Percentiles rank a stretch among this genome's conserved stretches.
Evolutionary conservation across 805 yeast genomes (phyloP).

Genomic region (Vanderwaltozyma yarrowii): DNA sequence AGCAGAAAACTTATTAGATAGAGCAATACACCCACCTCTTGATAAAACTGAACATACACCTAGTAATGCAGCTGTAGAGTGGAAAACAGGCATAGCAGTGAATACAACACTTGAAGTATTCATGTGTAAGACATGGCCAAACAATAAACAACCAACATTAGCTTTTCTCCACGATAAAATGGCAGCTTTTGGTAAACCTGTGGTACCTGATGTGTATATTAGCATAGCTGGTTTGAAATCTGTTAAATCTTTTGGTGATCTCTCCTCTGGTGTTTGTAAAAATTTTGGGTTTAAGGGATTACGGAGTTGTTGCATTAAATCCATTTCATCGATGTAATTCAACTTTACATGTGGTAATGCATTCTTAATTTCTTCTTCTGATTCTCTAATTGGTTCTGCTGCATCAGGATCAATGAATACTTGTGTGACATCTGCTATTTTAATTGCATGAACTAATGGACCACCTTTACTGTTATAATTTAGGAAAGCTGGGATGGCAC

Average conservation of each 20-base stretch:
- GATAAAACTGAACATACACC: slow-evolving; percentile 65
- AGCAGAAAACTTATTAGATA: slow-evolving; percentile 75
- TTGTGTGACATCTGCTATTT: slow-evolving; percentile 50
- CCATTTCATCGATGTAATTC: slow-evolving; percentile 42
- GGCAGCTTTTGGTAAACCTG: slow-evolving; percentile 91
- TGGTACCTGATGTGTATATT: slow-evolving; percentile 89
- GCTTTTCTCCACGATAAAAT: slow-evolving; percentile 87
- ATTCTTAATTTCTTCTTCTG: slow-evolving; percentile 33
- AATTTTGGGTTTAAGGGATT: slow-evolving; percentile 37
- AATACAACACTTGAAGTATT: slow-evolving; percentile 47
- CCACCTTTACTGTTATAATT: slow-evolving; percentile 68
- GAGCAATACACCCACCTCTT: slow-evolving; percentile 64
- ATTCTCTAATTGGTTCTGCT: slow-evolving; percentile 39
- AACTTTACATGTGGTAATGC: slow-evolving; percentile 34
- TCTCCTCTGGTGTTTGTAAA: slow-evolving; percentile 44
- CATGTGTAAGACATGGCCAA: slow-evolving; percentile 59
- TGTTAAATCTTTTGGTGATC: slow-evolving; percentile 44
- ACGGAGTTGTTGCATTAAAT: slow-evolving; percentile 32
- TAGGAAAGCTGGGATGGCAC: slow-evolving; percentile 80
- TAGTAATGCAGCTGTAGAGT: slow-evolving; percentile 83
- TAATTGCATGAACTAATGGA: slow-evolving; percentile 72
- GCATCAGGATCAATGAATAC: slow-evolving; percentile 71
- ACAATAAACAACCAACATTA: slow-evolving; percentile 56
- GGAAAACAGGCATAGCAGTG: slow-evolving; percentile 93
- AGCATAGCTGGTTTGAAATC: slow-evolving; percentile 58